Base-by-base conservation (phyloP, 108 stramenopile species). In the Cyclotella sp. region DNA sequence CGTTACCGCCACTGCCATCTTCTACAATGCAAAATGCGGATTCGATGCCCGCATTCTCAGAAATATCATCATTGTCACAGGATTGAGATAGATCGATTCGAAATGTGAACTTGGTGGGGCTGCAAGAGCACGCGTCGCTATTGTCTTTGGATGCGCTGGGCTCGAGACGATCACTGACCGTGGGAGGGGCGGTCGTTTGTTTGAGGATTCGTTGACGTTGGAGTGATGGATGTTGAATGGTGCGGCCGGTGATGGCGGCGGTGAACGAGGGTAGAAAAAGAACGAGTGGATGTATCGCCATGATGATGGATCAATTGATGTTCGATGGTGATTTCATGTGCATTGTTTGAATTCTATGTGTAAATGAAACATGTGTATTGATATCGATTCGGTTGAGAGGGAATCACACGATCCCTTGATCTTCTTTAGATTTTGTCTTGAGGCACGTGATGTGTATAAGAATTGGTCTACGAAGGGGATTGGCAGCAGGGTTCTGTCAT, bases 71-170 rank as follows among this genome's bases (percentile, higher is more conserved):
- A 28, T 28, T 55, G 26, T 60, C 45, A 22, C 76, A 77, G 14
- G 51, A 45, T 63, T 77, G 76, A 21, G 60, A 40, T 13, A 70
- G 61, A 16, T 57, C 34, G 27, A 77, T 27, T 24, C 40, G 42
- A 47, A 77, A 77, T 12, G 58, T 63, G 53, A 70, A 54, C 30
- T 70, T 63, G 27, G 54, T 68, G 28, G 76, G 76, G 9, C 68
- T 70, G 59, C 76, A 77, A 39, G 76, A 77, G 43, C 76, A 77
- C 3, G 44, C n/a, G 16, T 68, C 51, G 10, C 43, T 44, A 29
- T 52, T 46, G 8, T 62, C 60, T 3, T 18, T 15, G 39, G 39
- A 16, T 34, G 34, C 39, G 24, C 34, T 40, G 39, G 60, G 60
- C 5, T 0, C 3, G 34, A 41, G 60, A 40, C 39, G 39, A 62